Conservation (phyloP, 768 basidiomycete genomes). For the Boletus pseudo-olivaceus region DNA sequence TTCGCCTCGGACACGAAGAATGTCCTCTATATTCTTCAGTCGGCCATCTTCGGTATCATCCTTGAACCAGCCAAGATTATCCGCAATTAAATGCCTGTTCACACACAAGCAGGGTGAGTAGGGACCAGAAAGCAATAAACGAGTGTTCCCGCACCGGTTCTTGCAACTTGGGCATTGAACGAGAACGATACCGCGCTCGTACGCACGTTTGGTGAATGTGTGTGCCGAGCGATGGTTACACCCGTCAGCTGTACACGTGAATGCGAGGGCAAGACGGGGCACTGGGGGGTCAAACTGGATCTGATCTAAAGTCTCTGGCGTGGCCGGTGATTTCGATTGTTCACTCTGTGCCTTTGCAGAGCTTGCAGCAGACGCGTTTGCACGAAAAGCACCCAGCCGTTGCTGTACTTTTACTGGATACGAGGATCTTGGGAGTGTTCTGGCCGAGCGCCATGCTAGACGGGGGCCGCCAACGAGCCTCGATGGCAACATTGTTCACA, state of each 20-base stretch:
- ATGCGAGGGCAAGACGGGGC: slow-evolving; percentile 70
- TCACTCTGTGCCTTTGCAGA: neutral
- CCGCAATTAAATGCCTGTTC: slow-evolving; percentile 77
- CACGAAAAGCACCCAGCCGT: slow-evolving; percentile 29
- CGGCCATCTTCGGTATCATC: slow-evolving; percentile 72
- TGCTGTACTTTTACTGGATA: slow-evolving; percentile 36
- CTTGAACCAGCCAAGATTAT: slow-evolving; percentile 91
- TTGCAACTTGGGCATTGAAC: slow-evolving; percentile 90
- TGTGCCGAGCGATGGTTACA: slow-evolving; percentile 84
- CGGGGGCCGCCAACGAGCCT: slow-evolving; percentile 43
- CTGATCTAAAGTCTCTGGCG: slow-evolving; percentile 3
- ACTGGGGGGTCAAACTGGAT: slow-evolving; percentile 41
- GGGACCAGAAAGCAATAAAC: neutral
- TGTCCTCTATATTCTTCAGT: slow-evolving; percentile 76
- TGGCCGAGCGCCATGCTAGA: slow-evolving; percentile 41
- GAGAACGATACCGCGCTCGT: slow-evolving; percentile 85
- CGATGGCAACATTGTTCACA: slow-evolving; percentile 39
- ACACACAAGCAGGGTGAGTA: neutral
- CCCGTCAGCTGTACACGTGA: slow-evolving; percentile 77
- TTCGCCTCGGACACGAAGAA: slow-evolving; percentile 78
- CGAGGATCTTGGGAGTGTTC: slow-evolving; percentile 34
- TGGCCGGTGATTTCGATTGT: neutral
- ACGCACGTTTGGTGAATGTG: slow-evolving; percentile 79
- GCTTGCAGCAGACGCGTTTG: slow-evolving; percentile 13
- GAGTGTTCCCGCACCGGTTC: slow-evolving; percentile 57